Base-by-base conservation (phyloP, 1,284 basidiomycete species). In the Moesziomyces globuligerus region DNA sequence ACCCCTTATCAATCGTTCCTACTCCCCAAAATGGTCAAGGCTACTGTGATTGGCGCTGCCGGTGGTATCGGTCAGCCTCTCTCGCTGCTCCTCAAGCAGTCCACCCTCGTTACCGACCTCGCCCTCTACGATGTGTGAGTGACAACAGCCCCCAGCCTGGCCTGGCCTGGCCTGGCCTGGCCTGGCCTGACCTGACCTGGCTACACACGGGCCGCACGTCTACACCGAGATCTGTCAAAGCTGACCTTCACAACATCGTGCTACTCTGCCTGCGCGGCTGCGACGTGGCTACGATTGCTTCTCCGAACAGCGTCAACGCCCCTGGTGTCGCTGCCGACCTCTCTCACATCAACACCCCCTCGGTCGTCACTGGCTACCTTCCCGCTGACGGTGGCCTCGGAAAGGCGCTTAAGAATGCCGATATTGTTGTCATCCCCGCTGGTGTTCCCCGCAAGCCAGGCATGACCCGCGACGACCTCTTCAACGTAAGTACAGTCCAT, bases 271-370 rank as follows among this genome's bases (percentile, higher is more conserved):
- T n/a, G n/a, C n/a, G n/a, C n/a, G n/a, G n/a, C n/a, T n/a, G n/a
- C n/a, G n/a, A n/a, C n/a, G n/a, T n/a, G n/a, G n/a, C n/a, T n/a
- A n/a, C n/a, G n/a, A n/a, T n/a, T n/a, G n/a, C 9, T 32, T 8
- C 7, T 38, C 1, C 36, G 5, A 10, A 52, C 70, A 75, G 74
- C 61, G 79, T 81, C 70, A 80, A 80, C 64, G 92, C 94, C 15
- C 93, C 94, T 43, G 95, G 96, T 85, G 94, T 98, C 74, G 93
- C 93, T 55, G 92, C 90, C 73, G 94, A 98, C 86, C 87, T 97
- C 67, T 91, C 90, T 66, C 94, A 97, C 84, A 93, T 96, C 83
- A 86, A 86, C 84, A 84, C 84, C 8, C 78, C 83, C 23, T 79
- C 83, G 21, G 72, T 81, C 44, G 79, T 81, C 36, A 66, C 60